These are phyloP conservation scores for Multifurca ochricompacta DNA, from an alignment of 768 basidiomycete genomes.

Conservation along the genomic window DNA sequence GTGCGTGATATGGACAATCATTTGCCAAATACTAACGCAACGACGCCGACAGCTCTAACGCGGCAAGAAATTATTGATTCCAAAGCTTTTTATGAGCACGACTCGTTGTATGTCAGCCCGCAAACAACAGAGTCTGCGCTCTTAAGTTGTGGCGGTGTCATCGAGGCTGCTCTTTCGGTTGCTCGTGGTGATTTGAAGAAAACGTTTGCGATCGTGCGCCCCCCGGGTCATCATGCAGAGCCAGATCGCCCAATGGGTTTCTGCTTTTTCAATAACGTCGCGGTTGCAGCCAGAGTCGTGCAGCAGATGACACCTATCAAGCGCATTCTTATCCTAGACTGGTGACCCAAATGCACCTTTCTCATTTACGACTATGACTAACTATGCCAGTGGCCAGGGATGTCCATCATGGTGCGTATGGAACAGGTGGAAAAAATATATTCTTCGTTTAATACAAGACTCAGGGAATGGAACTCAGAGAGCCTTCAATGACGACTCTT, in stretches of 20 bases:
- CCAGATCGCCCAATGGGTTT: slow-evolving; percentile 99
- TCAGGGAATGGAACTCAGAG: slow-evolving; percentile 95
- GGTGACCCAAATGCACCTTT: slow-evolving; percentile 49
- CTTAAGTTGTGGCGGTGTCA: slow-evolving; percentile 90
- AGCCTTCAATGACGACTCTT: slow-evolving; percentile 89
- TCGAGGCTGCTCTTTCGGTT: slow-evolving; percentile 83
- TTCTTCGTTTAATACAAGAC: background rate
- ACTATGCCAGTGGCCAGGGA: slow-evolving; percentile 49
- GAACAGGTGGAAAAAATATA: background rate
- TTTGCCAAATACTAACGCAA: slow-evolving; percentile 20
- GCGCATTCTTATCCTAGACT: slow-evolving; percentile 88
- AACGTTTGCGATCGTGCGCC: slow-evolving; percentile 90
- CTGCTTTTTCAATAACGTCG: slow-evolving; percentile 99
- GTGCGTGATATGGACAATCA: background rate
- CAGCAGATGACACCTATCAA: slow-evolving; percentile 62
- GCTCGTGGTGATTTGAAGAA: slow-evolving; percentile 72
- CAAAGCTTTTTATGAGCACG: slow-evolving; percentile 76
- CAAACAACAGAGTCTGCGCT: slow-evolving; percentile 79
- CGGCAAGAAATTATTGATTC: slow-evolving; percentile 69
- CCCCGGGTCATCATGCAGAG: slow-evolving; percentile 97
- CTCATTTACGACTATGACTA: background rate
- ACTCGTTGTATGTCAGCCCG: slow-evolving; percentile 87
- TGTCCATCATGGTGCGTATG: slow-evolving; percentile 76
- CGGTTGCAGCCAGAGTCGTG: slow-evolving; percentile 81
- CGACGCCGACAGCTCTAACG: slow-evolving; percentile 49